Base-by-base conservation (phyloP, 306 rosid genomes). In the Trichosanthes truncata region DNA sequence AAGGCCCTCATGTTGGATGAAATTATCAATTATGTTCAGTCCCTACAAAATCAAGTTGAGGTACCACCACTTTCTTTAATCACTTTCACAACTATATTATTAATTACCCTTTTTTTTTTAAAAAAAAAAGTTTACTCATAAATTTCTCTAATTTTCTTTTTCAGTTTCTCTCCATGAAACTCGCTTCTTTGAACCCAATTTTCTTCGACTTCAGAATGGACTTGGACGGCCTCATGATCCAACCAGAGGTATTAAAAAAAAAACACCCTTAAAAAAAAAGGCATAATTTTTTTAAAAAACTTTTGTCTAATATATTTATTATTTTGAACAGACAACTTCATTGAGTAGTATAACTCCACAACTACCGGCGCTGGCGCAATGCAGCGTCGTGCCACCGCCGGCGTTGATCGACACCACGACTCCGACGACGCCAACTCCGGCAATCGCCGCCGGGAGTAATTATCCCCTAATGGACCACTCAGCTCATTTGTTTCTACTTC, bases 1-100 rank as follows among this genome's bases (percentile, higher is more conserved):
- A 95, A 93, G 90, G 98, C 99, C 87, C 91, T 91, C 78, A 87
- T 95, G 96, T 88, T 95, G 93, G 99, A 95, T 57, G 97, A 95
- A 83, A 93, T 95, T 82, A 95, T 95, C 92, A 95, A 95, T 86
- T 95, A 95, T 93, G 97, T 95, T 82, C 97, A 93, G 91, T 93
- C 99, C 89, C 87, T 95, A 81, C 97, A 95, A 74, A 89, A 89
- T 87, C 99, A 91, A 95, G 98, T 95, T 10, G 99, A 95, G 99
- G 99, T 95, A 89, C 43, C 46, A 63, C 15, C 51, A 25, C 1
- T 2, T 14, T 62, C 31, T 67, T 21, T 23, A 55, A 25, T 66
- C 20, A 56, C 6, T 71, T 5, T 72, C 36, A 21, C 12, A 11
- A 45, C 18, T 69, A 8, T 21, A 35, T 61, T 13, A 56, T 56